A percentile compares a stretch with the other conserved stretches of the same genome.
These are phyloP conservation scores for Pyrus betulifolia DNA, from an alignment of 306 rosid genomes.

Conservation along the genomic window DNA sequence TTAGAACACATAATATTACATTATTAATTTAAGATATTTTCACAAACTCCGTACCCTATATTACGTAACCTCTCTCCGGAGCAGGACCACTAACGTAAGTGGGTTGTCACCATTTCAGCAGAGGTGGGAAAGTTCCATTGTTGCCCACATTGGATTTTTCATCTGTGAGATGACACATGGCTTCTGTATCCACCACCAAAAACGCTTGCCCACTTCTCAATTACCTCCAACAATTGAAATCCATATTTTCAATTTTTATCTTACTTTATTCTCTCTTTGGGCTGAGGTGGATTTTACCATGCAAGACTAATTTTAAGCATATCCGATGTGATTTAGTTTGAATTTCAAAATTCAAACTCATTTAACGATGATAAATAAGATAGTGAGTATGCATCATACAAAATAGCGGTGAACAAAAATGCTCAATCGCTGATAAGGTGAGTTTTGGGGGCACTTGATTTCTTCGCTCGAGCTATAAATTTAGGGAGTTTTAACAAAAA, in stretches of 20 bases:
- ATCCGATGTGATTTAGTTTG: no score
- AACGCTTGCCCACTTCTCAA: neutral
- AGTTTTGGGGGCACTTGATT: no score
- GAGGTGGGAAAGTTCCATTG: neutral
- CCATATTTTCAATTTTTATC: neutral
- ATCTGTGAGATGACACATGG: neutral
- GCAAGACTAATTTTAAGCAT: neutral
- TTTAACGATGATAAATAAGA: no score
- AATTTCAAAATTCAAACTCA: no score
- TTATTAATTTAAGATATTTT: no score
- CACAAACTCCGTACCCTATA: accelerated
- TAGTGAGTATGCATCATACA: no score
- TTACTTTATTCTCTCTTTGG: neutral
- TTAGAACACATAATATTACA: neutral
- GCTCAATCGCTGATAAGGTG: no score
- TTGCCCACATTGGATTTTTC: neutral
- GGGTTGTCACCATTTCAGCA: neutral
- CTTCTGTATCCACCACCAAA: neutral
- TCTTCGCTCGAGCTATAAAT: no score
- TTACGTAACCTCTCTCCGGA: no score
- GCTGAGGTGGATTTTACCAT: neutral
- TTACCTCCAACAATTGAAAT: neutral
- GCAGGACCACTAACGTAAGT: neutral
- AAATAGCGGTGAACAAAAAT: no score
- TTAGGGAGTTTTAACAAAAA: neutral